phyloP scores from a whole-genome alignment of 371 early-diverging fungal species.

The Rhizopus sp. region DNA sequence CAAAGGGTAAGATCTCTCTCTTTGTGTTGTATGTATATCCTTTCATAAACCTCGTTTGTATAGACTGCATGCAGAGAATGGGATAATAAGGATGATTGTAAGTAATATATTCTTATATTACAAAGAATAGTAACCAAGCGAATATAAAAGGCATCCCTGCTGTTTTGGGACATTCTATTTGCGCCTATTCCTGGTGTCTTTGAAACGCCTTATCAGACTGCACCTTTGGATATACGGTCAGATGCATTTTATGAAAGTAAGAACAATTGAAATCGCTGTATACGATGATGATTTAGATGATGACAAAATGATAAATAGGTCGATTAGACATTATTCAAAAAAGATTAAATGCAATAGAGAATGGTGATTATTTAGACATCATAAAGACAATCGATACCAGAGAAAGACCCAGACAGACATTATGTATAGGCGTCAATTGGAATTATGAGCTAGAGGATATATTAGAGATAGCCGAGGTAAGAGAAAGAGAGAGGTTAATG shows the following conservation, averaged over 20 bases:
- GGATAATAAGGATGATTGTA: constrained; percentile 57
- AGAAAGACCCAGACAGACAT: constrained; percentile 45
- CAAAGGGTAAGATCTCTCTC: constrained; percentile 36
- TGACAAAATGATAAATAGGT: constrained; percentile 18
- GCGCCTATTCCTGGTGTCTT: constrained; percentile 68
- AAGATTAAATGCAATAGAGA: constrained; percentile 50
- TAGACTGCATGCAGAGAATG: constrained; percentile 69
- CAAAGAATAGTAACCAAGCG: not conserved
- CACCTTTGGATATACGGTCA: constrained; percentile 68
- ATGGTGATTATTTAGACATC: constrained; percentile 38
- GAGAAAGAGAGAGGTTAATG: not conserved
- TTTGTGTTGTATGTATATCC: not conserved
- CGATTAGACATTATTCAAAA: constrained; percentile 57
- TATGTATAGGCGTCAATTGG: constrained; percentile 70
- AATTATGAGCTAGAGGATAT: constrained; percentile 50
- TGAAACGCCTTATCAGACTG: constrained; percentile 74
- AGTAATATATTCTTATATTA: not conserved
- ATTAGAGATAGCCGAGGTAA: constrained; percentile 60
- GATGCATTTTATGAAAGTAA: constrained; percentile 69
- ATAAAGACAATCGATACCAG: constrained; percentile 51
- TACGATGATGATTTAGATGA: not conserved
- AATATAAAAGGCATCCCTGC: constrained; percentile 48
- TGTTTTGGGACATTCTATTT: constrained; percentile 80
- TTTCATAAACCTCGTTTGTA: not conserved
- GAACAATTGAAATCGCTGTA: not conserved